Conservation (phyloP, 2,329 filamentous ascomycete genomes). For the Fusarium lateritium region DNA sequence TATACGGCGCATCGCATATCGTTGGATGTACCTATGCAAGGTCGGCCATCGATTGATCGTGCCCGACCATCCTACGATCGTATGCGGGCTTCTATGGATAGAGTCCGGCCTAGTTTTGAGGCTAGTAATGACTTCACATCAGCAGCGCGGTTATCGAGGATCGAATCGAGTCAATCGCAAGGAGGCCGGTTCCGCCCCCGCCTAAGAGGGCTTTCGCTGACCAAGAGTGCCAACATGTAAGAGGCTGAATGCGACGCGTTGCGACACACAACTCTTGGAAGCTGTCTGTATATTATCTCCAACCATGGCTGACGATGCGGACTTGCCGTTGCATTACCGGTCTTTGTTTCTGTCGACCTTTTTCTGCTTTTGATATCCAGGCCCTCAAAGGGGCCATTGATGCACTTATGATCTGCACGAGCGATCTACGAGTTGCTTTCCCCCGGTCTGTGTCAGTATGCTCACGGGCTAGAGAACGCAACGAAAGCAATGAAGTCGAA, state of each 20-base stretch:
- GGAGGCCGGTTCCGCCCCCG: slow-evolving; percentile 54
- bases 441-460: slow-evolving; percentile 38
- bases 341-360: slow-evolving; percentile 35
- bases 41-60: slow-evolving; percentile 74
- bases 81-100: slow-evolving; percentile 88
- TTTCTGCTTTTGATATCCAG: slow-evolving; percentile 57
- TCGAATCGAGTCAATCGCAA: slow-evolving; percentile 79
- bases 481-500: slow-evolving; percentile 41
- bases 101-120: slow-evolving; percentile 86
- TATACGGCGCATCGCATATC: slow-evolving; percentile 80
- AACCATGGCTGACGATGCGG: slow-evolving; percentile 38
- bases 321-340: slow-evolving; percentile 43
- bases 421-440: slow-evolving; percentile 61
- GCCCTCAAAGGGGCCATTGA: slow-evolving; percentile 52
- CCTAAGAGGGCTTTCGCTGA: slow-evolving; percentile 61
- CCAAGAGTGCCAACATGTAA: slow-evolving; percentile 59
- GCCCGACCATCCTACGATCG: slow-evolving; percentile 90
- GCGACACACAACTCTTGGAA: slow-evolving; percentile 29
- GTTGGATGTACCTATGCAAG: slow-evolving; percentile 62
- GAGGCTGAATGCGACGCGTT: slow-evolving; percentile 16
- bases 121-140: slow-evolving; percentile 92
- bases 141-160: slow-evolving; percentile 84
- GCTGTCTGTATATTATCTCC: slow-evolving; percentile 51
- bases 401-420: slow-evolving; percentile 65
- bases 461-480: slow-evolving; percentile 38